Evolutionary conservation across 192 early-diverging fungal species (phyloP).

Genomic region (Ambispora gerdemannii): DNA sequence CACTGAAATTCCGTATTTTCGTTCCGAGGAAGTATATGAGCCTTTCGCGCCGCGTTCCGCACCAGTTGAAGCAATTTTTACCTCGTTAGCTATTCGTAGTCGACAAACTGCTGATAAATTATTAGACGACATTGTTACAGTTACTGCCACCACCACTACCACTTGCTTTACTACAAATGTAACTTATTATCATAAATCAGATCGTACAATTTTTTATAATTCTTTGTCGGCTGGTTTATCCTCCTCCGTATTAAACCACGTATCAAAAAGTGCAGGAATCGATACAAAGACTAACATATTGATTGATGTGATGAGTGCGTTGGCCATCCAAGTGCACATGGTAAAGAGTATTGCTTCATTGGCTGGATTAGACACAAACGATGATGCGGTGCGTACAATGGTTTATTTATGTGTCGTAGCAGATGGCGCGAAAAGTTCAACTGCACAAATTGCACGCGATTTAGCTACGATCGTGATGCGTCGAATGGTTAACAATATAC

Average conservation of each 20-base stretch:
- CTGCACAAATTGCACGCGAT: conserved; percentile 24
- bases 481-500: conserved; percentile 24
- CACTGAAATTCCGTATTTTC: conserved; percentile 17
- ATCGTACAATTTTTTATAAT: conserved; percentile 37
- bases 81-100: not conserved
- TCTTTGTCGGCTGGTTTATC: conserved; percentile 36
- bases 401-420: conserved; percentile 35
- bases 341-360: conserved; percentile 32
- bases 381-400: conserved; percentile 34
- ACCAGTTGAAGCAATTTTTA: conserved; percentile 6
- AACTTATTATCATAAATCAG: conserved; percentile 20
- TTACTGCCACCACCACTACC: not conserved
- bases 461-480: conserved; percentile 20
- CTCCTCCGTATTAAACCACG: not conserved
- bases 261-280: not conserved
- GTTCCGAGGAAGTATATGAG: conserved; percentile 7
- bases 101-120: conserved; percentile 9
- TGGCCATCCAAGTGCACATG: conserved; percentile 36
- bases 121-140: not conserved
- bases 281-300: conserved; percentile 14
- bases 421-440: conserved; percentile 21
- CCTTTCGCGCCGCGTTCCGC: conserved; percentile 6
- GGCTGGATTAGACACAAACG: conserved; percentile 17
- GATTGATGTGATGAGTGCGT: conserved; percentile 12
- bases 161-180: conserved; percentile 12